Evolutionary conservation across 2,329 filamentous ascomycete genomes (phyloP).

Genomic region (Cytospora piceae): DNA sequence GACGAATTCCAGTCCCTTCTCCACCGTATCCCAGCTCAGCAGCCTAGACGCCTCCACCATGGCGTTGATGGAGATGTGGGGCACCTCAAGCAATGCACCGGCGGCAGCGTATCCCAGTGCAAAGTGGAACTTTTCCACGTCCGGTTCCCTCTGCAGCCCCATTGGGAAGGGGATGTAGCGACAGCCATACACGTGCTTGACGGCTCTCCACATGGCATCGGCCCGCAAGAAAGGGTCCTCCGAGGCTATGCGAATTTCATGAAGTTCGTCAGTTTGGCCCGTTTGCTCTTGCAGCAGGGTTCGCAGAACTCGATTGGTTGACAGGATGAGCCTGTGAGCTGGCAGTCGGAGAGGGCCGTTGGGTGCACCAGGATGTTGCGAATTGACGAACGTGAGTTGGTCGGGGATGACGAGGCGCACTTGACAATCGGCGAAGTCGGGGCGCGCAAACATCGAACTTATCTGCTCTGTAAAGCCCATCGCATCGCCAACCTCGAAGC

Average conservation of each 20-base stretch:
- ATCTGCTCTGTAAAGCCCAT: conserved; percentile 26
- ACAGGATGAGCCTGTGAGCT: conserved; percentile 59
- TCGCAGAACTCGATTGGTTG: conserved; percentile 51
- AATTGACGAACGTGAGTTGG: conserved; percentile 32
- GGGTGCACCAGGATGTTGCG: conserved; percentile 31
- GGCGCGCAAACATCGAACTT: conserved; percentile 40
- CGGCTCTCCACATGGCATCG: conserved; percentile 59
- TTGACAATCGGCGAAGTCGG: conserved; percentile 47
- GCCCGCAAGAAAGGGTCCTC: conserved; percentile 57
- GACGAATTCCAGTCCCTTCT: conserved; percentile 63
- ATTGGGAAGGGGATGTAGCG: conserved; percentile 38
- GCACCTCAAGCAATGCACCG: conserved; percentile 61
- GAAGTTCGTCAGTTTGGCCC: conserved; percentile 32
- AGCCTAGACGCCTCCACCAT: conserved; percentile 62
- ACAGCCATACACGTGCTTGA: conserved; percentile 62
- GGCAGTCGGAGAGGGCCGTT: conserved; percentile 48
- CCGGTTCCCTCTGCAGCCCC: conserved; percentile 22
- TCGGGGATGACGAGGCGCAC: conserved; percentile 46
- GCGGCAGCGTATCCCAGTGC: conserved; percentile 68
- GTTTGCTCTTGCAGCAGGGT: conserved; percentile 38
- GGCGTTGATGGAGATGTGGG: conserved; percentile 59
- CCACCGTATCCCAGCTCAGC: conserved; percentile 66
- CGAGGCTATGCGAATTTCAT: conserved; percentile 50
- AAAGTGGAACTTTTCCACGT: conserved; percentile 47
- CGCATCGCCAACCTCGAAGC: conserved; percentile 23